Base-by-base conservation (phyloP, 352 stramenopile species). In the Globisporangium takayamanum region DNA sequence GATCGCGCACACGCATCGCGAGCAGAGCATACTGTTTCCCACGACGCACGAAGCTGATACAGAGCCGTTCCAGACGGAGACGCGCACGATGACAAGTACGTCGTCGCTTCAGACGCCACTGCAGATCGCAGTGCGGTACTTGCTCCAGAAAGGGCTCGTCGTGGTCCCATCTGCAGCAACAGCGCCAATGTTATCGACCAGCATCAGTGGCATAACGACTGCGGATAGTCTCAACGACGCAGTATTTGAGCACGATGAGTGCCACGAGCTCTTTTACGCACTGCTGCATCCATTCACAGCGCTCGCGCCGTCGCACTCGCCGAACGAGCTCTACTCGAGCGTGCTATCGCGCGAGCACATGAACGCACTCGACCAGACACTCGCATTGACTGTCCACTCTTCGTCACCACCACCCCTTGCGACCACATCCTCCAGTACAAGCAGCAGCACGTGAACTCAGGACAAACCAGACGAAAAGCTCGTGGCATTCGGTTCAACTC, bases 121-220 rank as follows among this genome's bases (percentile, higher is more conserved):
- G 39, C 76, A 83, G 50, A 68, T 88, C 55, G 48, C 62, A 22
- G 36, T 78, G 14, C 68, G 74, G 18, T 88, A 77, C 39, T 62
- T 87, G 36, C 56, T 88, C 48, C 74, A 87, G 45, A 73, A 70
- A 57, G 76, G 76, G 7, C 53, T 84, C 25, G 59, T 80, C 3
- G 60, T 89, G n/a, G 57, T 84, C 47, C 74, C 76, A 1, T 56
- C 73, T 8, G 36, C 55, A 18, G 6, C 58, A 2, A 1, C 7
- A 12, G 2, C 33, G 10, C 33, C 33, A 39, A 12, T 12, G 33
- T 12, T 7, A 39, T 39, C 6, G 33, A 12, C 5, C 15, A 59
- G 2, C 1, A 46, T 5, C 28, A 33, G 28, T 5, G 28, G 28
- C 28, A 5, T 51, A 15, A 47, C 14, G 11, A 48, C 55, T 64